Evolutionary conservation across 1,139 yeast genomes (phyloP).

Genomic region (Protomyces pachydermus): DNA sequence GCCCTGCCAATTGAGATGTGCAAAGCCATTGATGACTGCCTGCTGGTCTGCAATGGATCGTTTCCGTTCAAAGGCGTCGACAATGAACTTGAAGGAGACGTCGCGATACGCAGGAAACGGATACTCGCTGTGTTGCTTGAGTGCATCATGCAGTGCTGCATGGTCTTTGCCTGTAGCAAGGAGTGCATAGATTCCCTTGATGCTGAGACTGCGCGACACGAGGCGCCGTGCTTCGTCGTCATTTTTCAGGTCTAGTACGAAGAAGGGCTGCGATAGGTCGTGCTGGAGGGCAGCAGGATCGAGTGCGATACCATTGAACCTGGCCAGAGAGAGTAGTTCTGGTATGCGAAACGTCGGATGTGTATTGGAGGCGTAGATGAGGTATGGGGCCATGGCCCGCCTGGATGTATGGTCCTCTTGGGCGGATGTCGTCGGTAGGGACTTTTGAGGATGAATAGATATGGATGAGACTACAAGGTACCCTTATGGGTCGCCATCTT

Average conservation of each 20-base stretch:
- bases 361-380: conserved; percentile 77
- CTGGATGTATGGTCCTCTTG: no score
- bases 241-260: conserved; percentile 56
- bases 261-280: conserved; percentile 58
- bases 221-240: conserved; percentile 65
- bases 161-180: conserved; percentile 67
- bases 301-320: conserved; percentile 50
- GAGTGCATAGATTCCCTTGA: conserved; percentile 73
- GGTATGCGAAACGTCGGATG: conserved; percentile 74
- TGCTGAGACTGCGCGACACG: conserved; percentile 62
- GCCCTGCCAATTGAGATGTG: conserved; percentile 68
- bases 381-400: conserved; percentile 42
- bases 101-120: conserved; percentile 40
- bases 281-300: conserved; percentile 56
- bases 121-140: conserved; percentile 40
- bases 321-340: conserved; percentile 81
- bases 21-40: conserved; percentile 64
- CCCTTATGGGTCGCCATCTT: background rate
- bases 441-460: background rate
- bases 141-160: conserved; percentile 55
- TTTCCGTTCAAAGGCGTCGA: conserved; percentile 69
- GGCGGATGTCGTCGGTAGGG: no score
- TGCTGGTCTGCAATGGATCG: conserved; percentile 53
- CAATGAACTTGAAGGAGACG: conserved; percentile 71
- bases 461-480: background rate